Evolutionary conservation across 2,329 filamentous ascomycete genomes (phyloP).

Genomic region (Fusarium pseudograminearum): DNA sequence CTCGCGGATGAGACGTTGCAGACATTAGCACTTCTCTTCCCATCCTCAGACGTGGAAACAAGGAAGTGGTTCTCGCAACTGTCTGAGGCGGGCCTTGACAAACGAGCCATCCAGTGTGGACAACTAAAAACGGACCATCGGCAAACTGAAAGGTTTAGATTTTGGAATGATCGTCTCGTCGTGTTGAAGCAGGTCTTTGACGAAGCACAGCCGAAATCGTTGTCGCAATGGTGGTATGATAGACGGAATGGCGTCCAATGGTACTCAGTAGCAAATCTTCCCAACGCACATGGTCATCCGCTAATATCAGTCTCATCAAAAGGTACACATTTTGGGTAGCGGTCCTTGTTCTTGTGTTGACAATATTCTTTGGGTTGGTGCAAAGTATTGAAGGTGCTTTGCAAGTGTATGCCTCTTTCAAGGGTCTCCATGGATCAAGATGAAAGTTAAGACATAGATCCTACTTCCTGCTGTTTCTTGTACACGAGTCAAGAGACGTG

Average conservation of each 20-base stretch:
- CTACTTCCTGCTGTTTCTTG: neutral
- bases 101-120: neutral
- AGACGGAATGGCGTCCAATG: neutral
- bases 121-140: neutral
- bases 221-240: neutral
- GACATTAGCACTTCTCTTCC: neutral
- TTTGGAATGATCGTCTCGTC: neutral
- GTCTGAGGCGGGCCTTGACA: neutral
- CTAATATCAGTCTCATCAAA: neutral
- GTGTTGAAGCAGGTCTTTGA: neutral
- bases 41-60: neutral
- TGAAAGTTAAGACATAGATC: neutral
- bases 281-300: neutral
- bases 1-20: neutral
- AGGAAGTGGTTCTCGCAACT: neutral
- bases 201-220: neutral
- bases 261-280: neutral
- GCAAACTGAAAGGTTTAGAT: neutral
- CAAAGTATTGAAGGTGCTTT: slow-evolving; percentile 9
- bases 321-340: slow-evolving; percentile 16
- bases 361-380: slow-evolving; percentile 13
- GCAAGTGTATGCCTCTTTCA: slow-evolving; percentile 9
- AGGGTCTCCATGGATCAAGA: neutral
- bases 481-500: too few relatives aligned
- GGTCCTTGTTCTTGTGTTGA: slow-evolving; percentile 2